Evolutionary conservation across 495 filamentous ascomycete genomes (phyloP).

Genomic region (Penicillium canariense): DNA sequence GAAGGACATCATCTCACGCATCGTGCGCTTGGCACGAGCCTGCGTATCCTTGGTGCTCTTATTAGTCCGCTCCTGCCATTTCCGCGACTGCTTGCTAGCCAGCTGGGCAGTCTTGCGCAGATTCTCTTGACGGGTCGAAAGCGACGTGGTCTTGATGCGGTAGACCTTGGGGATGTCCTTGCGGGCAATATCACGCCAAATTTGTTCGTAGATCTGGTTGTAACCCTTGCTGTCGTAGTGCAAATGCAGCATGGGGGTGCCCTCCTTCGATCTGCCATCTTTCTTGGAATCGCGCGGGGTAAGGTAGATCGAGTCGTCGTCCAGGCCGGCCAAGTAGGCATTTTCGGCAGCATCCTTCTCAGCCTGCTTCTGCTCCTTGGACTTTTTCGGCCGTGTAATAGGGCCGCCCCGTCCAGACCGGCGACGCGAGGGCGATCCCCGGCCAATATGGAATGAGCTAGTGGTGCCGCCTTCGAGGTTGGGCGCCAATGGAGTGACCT

Average conservation of each 20-base stretch:
- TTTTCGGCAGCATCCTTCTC: constrained; percentile 91
- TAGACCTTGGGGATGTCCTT: constrained; percentile 93
- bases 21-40: constrained; percentile 92
- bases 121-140: constrained; percentile 82
- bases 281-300: constrained; percentile 64
- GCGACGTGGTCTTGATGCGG: constrained; percentile 78
- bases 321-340: constrained; percentile 80
- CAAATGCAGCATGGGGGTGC: constrained; percentile 50
- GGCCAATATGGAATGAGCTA: constrained; percentile 74
- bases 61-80: constrained; percentile 97
- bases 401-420: constrained; percentile 63
- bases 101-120: constrained; percentile 96
- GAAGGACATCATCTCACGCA: constrained; percentile 99
- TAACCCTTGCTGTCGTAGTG: constrained; percentile 86
- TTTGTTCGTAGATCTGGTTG: constrained; percentile 97
- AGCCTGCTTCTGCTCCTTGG: constrained; percentile 94
- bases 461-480: constrained; percentile 88
- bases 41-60: constrained; percentile 98
- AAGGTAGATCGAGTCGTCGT: constrained; percentile 65
- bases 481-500: constrained; percentile 69
- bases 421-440: constrained; percentile 60
- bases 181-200: constrained; percentile 89
- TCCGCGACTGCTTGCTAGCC: constrained; percentile 92
- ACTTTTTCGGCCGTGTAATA: constrained; percentile 70
- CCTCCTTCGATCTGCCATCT: constrained; percentile 58